Base-by-base conservation (phyloP, 176 grass and related monocot species). In the Poa pratensis region DNA sequence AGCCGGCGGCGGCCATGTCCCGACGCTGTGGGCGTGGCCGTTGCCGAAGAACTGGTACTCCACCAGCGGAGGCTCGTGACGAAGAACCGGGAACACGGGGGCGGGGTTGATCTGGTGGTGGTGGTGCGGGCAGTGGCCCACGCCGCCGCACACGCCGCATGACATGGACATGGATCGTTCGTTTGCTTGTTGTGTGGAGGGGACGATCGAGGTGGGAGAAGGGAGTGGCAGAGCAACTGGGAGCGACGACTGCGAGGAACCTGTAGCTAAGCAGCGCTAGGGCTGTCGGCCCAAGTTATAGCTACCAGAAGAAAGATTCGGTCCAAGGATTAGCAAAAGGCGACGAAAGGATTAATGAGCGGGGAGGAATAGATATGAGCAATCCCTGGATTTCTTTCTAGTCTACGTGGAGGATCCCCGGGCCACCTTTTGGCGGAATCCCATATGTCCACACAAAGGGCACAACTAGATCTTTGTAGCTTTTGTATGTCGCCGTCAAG, bases 31-130 rank as follows among this genome's bases (percentile, higher is more conserved):
- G 49, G 15, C 49, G 20, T 71, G 40, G 15, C 60, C 14, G 2
- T 77, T 12, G 30, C 61, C 64, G 5, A 88, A 78, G 80, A 83
- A 88, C 53, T 83, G 80, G 74, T 83, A 83, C 80, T 83, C 80
- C 16, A 28, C 45, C 9, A 26, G 39, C 13, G 50, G 39, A 24
- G 60, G 17, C 23, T 87, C 39, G 67, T 70, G 55, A 42, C 7
- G 77, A 53, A 14, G 73, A 65, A 32, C 27, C 0, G 60, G 60
- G 60, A 64, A 64, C 24, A 64, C 0, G 60, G n/a, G 57, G n/a
- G 15, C 1, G 4, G 24, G 1, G 28, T 30, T 28, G 27, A 18
- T 15, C 34, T 35, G 34, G 20, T 10, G 13, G 27, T 55, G 23
- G 39, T 13, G 68, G 57, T 65, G 79, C 9, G 4, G 62, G 73